Evolutionary conservation across 2,329 filamentous ascomycete species (phyloP), one percentile per base, ranked within the genome.

Genomic region (Paraconiothyrium sp.): DNA sequence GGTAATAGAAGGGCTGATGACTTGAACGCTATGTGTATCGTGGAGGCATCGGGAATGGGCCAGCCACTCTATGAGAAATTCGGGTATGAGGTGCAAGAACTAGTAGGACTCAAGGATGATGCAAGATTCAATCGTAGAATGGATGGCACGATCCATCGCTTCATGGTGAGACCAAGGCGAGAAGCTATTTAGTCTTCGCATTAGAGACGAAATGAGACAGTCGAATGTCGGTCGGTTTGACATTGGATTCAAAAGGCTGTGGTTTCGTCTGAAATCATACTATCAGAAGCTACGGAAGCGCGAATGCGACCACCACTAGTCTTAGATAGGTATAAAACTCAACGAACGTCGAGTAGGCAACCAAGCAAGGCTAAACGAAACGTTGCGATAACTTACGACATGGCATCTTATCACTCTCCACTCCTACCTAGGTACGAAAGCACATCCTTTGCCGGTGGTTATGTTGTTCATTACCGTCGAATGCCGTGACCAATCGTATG

Each of bases 21-120:
- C 11, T 16, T 59, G 9, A 54, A 59, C 27, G 57, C 48, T 20
- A 30, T 52, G 16, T 59, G 49, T 34, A n/a, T 59, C 14, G 57
- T 54, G 3, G 48, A 59, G 48, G 32, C 57, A 3, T 52, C 47
- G 7, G 49, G 57, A 6, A 59, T 59, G 48, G 48, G 57, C 11
- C 20, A 35, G 55, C 55, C 32, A 37, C 46, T 58, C 16, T 50
- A 51, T 35, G 34, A 24, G 47, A 58, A 41, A 13, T 50, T 41
- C 13, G 55, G 55, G 11, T 58, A 50, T 16, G 48, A 50, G 30
- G 6, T 35, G 30, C 24, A n/a, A 7, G 48, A 50, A 30, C 14
- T 35, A 16, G 48, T 35, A 6, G 14, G 20, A 9, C 30, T 50
- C 6, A 50, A 50, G 27, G 48, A 50, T 35, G 30, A 50, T n/a